These are phyloP conservation scores for Friedmanniomyces endolithicus DNA, from an alignment of 495 filamentous ascomycete species.

Conservation along the genomic window DNA sequence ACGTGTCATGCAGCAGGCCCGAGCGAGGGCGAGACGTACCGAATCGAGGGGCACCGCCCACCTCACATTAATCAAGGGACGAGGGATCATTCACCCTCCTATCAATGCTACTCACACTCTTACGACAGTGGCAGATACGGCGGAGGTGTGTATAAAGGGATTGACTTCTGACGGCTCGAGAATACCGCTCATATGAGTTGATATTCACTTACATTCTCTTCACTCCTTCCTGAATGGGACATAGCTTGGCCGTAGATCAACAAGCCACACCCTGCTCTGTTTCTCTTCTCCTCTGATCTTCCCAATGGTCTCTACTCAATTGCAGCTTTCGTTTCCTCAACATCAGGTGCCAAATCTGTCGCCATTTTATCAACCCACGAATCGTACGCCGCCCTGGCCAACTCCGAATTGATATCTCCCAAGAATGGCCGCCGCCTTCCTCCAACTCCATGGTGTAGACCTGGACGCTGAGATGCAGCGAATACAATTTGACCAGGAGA, in stretches of 20 bases:
- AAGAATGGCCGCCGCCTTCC: constrained; percentile 24
- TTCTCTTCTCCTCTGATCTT: background rate
- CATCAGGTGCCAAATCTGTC: no score
- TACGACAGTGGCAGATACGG: background rate
- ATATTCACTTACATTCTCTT: background rate
- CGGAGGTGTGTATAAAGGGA: background rate
- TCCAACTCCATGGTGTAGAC: constrained; percentile 21
- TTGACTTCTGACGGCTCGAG: background rate
- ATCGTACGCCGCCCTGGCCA: no score
- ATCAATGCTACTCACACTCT: background rate
- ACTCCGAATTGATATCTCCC: no score
- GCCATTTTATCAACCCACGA: no score
- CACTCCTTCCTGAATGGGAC: background rate
- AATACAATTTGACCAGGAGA: constrained; percentile 14
- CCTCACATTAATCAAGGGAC: background rate
- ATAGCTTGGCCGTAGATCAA: background rate
- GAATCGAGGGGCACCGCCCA: background rate
- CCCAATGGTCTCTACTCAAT: background rate
- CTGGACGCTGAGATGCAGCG: constrained; percentile 24
- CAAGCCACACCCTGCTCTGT: background rate
- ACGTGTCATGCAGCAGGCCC: constrained; percentile 1
- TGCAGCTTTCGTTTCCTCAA: background rate
- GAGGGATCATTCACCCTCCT: background rate
- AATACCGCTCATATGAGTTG: background rate
- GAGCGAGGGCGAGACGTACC: background rate